Conservation (phyloP, 306 rosid genomes). For the Medicago arabica region DNA sequence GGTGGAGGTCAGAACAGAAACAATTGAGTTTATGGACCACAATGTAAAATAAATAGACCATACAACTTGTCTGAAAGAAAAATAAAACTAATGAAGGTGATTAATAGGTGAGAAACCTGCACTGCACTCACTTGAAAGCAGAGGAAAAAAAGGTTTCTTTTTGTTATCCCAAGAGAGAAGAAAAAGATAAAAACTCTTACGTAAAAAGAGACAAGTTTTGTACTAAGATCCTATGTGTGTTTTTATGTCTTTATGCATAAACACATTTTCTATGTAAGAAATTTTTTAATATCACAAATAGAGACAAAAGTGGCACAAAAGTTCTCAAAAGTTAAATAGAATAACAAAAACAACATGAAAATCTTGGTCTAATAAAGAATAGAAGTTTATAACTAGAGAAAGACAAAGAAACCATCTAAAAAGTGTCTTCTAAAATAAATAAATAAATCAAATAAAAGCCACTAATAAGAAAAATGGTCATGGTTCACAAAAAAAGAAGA, state of each 20-base stretch:
- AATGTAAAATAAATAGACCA: conserved; percentile 57
- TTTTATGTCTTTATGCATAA: conserved; percentile 32
- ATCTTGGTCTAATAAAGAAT: conserved; percentile 15
- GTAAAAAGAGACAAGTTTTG: conserved; percentile 51
- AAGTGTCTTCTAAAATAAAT: conserved; percentile 20
- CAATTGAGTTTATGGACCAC: conserved; percentile 66
- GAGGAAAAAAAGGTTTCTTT: conserved; percentile 57
- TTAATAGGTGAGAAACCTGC: conserved; percentile 49
- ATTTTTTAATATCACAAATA: conserved; percentile 24
- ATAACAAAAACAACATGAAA: background rate
- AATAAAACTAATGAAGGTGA: conserved; percentile 35
- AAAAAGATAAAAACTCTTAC: conserved; percentile 67
- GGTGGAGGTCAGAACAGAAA: conserved; percentile 47
- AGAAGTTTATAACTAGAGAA: conserved; percentile 45
- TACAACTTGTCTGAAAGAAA: conserved; percentile 54
- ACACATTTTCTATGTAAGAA: conserved; percentile 17
- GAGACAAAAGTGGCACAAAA: conserved; percentile 46
- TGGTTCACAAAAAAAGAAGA: background rate
- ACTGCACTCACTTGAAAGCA: conserved; percentile 59
- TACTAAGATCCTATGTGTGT: conserved; percentile 37
- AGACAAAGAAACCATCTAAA: conserved; percentile 54
- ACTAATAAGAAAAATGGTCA: no score
- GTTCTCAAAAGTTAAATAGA: conserved; percentile 25
- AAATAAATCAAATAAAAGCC: conserved; percentile 44
- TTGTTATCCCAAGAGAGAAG: conserved; percentile 77